Base-by-base conservation (phyloP, 805 yeast species). In the Starmerella scarabaei region DNA sequence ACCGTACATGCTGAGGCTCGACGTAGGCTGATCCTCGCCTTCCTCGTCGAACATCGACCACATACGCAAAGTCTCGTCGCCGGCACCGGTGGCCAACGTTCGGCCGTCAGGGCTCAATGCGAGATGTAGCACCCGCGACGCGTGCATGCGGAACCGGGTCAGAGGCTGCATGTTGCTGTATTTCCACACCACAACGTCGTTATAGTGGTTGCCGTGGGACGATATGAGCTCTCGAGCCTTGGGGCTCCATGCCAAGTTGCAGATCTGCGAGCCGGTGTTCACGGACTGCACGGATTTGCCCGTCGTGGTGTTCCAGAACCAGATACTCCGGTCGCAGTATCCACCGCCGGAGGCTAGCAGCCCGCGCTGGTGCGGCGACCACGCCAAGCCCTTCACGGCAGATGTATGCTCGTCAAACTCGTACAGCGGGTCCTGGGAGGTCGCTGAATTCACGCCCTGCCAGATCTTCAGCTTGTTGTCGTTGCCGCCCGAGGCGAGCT, bases 361-460 rank as follows among this genome's bases (percentile, higher is more conserved):
- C 1, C 97, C 96, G 40, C 96, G 66, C 56, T 84, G 94, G 56
- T 91, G 97, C 2, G 98, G 97, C 1, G 93, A 81, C 98, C 98
- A 91, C 2, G 94, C 82, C 38, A 91, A 70, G 0, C 97, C 98
- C 61, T 91, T 91, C 3, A 91, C 93, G 0, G 98, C 98, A 1
- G 97, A 96, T 15, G 72, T 74, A 58, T 91, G 97, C 47, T 84
- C 94, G 2, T 69, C 66, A 52, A 85, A 80, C 43, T 68, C 77
- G 54, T 77, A 72, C 21, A 83, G 58, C 2, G 98, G 96, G 39
- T 67, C 67, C 9, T 12, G 26, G n/a, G 44, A 37, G 4, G 39
- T 21, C 5, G 37, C 33, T 8, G 30, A 15, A 5, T 60, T 62
- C 38, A 70, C 71, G 1, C 91, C 94, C 55, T 84, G 94, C 91